These are phyloP conservation scores for Arthonia radiata DNA, from an alignment of 495 filamentous ascomycete species.

Conservation along the genomic window DNA sequence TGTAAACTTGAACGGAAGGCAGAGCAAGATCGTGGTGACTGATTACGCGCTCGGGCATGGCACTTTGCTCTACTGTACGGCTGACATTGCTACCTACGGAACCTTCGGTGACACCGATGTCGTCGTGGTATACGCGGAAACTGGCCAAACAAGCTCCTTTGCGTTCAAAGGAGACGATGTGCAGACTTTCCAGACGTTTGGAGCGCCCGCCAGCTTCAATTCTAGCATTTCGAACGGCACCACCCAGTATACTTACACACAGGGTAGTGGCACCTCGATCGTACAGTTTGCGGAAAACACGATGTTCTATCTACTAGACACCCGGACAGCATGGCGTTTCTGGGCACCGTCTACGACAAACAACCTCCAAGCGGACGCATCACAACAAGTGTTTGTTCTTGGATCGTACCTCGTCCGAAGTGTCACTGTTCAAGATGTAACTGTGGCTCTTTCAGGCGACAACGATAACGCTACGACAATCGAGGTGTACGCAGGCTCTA, in stretches of 20 bases:
- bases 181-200: constrained; percentile 12
- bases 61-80: constrained; percentile 32
- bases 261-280: constrained; percentile 21
- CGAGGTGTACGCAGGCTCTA: constrained; percentile 9
- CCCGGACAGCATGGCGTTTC: constrained; percentile 25
- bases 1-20: constrained; percentile 28
- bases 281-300: constrained; percentile 20
- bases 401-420: constrained; percentile 4
- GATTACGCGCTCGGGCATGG: constrained; percentile 27
- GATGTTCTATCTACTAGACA: constrained; percentile 24
- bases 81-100: constrained; percentile 29
- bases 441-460: constrained; percentile 9
- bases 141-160: constrained; percentile 30
- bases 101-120: constrained; percentile 22
- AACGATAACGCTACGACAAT: constrained; percentile 6
- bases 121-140: constrained; percentile 27
- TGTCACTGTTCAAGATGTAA: constrained; percentile 1
- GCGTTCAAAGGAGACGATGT: constrained; percentile 20
- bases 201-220: constrained; percentile 15
- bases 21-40: constrained; percentile 34
- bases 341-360: constrained; percentile 29
- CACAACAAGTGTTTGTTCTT: constrained; percentile 4
- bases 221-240: constrained; percentile 13
- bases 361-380: constrained; percentile 18
- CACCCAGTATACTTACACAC: constrained; percentile 18